Evolutionary conservation across 192 early-diverging fungal species (phyloP), one percentile per base, ranked within the genome.

Genomic region (Mortierella alpina): DNA sequence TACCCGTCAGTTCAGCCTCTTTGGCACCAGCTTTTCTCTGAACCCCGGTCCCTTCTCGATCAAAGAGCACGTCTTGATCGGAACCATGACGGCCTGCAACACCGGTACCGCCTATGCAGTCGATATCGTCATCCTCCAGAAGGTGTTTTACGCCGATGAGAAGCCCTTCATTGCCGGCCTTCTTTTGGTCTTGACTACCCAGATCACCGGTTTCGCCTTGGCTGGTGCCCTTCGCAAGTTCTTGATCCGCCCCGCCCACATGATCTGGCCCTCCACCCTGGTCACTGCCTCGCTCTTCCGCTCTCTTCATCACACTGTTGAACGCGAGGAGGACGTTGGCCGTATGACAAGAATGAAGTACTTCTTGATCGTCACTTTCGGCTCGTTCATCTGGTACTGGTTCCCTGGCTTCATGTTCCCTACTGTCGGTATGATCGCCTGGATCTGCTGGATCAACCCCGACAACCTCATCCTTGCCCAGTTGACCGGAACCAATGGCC

Each of bases 241-340:
- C 72, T 63, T 93, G 1, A 86, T 93, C n/a, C 73, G 84, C 18
- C 91, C 91, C n/a, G 68, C 85, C 2, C 83, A 80, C n/a, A 91
- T 92, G 89, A 66, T 89, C 47, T 94, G 93, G 93, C 91, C 92
- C 2, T 66, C 79, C 6, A 82, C 72, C 6, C 79, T 91, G 20
- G 85, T 87, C 11, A 82, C 67, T 14, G 90, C 94, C 40, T 90
- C 93, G 6, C 82, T 96, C 51, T 94, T 94, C 83, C 88, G 90
- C 13, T 90, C 93, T 0, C 88, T 96, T 48, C 93, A 95, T 77
- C 49, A 68, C 41, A 40, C 39, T 13, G 57, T 63, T 3, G 51
- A 44, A 2, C 49, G 23, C 17, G 73, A 76, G 52, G 71, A 68
- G 20, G 64, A 58, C 51, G 48, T 59, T 31, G 70, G 63, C 13